A percentile compares a stretch with the other conserved stretches of the same genome.
phyloP scores from a whole-genome alignment of 345 rosid species.

The Rhizophora apiculata region DNA sequence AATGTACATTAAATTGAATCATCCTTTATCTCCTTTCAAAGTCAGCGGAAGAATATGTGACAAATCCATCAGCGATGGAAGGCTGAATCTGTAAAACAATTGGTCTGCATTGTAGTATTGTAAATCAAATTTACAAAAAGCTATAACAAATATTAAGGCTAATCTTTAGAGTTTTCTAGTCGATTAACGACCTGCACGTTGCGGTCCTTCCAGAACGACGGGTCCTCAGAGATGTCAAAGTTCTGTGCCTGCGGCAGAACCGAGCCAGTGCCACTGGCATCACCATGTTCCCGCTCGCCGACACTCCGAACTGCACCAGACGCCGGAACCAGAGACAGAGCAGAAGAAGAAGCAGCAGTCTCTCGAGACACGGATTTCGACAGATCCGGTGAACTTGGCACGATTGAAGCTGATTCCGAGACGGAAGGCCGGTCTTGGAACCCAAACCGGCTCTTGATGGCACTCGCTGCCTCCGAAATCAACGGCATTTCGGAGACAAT shows the following conservation, averaged over 20 bases:
- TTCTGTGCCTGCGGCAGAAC: conserved; percentile 33
- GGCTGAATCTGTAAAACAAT: no score
- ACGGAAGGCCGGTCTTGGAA: conserved; percentile 54
- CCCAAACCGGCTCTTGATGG: conserved; percentile 80
- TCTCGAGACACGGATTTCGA: conserved; percentile 46
- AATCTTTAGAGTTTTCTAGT: no score
- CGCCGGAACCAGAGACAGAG: conserved; percentile 26
- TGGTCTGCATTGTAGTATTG: no score
- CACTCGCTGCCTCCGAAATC: conserved; percentile 73
- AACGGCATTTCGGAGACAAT: conserved; percentile 51
- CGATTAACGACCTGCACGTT: conserved; percentile 66
- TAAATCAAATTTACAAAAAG: no score
- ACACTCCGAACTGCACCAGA: conserved; percentile 40
- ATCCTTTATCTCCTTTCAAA: no score
- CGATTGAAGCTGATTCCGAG: conserved; percentile 42
- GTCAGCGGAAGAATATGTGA: no score
- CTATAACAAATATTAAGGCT: no score
- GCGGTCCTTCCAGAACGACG: conserved; percentile 91
- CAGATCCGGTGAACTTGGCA: conserved; percentile 46
- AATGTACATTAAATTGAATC: no score
- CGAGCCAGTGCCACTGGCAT: conserved; percentile 20
- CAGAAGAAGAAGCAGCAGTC: background rate
- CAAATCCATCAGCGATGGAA: no score
- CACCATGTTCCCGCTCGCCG: conserved; percentile 44
- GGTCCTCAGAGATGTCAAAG: conserved; percentile 81